Conservation (phyloP, 2,329 filamentous ascomycete species). For the Zasmidium citrigriseum region DNA sequence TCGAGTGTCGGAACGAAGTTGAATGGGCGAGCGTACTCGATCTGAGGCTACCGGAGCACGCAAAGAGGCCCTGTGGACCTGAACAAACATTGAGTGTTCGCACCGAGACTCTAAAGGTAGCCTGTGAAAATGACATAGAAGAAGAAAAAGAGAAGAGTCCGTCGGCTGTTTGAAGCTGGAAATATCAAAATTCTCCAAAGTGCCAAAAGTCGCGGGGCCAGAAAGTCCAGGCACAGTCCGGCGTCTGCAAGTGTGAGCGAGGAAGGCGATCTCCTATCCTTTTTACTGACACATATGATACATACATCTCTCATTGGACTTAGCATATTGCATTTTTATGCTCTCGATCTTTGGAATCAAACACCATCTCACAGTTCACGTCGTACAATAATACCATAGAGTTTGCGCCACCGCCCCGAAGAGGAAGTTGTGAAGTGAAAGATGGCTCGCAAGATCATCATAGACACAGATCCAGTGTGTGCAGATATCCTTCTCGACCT, state of each 20-base stretch:
- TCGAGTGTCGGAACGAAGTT: conserved; percentile 54
- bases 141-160: conserved; percentile 42
- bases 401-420: not conserved
- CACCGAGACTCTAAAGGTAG: conserved; percentile 99
- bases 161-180: conserved; percentile 2
- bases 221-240: not conserved
- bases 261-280: not conserved
- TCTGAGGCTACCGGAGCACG: conserved; percentile 99
- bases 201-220: not conserved
- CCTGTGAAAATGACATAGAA: conserved; percentile 76
- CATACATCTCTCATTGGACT: conserved; percentile 3
- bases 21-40: conserved; percentile 51
- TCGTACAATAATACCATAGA: not conserved
- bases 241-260: not conserved
- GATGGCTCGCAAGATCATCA: conserved; percentile 70
- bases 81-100: conserved; percentile 90
- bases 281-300: not conserved
- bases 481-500: not conserved
- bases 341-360: not conserved
- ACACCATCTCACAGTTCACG: not conserved
- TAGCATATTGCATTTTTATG: not conserved
- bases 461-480: conserved; percentile 88
- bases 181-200: conserved; percentile 1
- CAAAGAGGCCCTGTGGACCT: conserved; percentile 75
- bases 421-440: conserved; percentile 6